Evolutionary conservation across 768 basidiomycete species (phyloP).

Genomic region (Lactarius evosmus): DNA sequence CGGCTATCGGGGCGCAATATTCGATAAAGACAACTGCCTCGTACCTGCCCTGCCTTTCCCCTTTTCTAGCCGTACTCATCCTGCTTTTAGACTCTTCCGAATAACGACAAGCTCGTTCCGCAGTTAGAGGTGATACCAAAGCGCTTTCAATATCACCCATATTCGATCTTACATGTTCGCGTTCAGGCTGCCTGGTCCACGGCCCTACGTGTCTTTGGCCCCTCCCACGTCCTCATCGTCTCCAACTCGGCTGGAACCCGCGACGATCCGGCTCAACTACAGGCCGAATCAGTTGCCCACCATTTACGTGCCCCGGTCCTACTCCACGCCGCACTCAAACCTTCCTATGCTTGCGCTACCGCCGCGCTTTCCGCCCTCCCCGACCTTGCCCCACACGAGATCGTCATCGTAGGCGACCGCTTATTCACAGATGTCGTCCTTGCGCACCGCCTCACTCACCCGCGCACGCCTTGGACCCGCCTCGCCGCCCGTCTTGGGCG

Average conservation of each 20-base stretch:
- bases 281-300: conserved; percentile 85
- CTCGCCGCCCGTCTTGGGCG: conserved; percentile 12
- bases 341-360: conserved; percentile 69
- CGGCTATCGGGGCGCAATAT: conserved; percentile 86
- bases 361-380: conserved; percentile 49
- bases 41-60: conserved; percentile 42
- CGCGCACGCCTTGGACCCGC: conserved; percentile 13
- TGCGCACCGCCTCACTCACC: conserved; percentile 63
- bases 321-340: conserved; percentile 72
- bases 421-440: conserved; percentile 89
- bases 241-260: conserved; percentile 91
- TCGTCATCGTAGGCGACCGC: conserved; percentile 88
- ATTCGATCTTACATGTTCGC: not conserved
- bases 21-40: conserved; percentile 98
- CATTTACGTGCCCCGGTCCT: conserved; percentile 81
- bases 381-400: conserved; percentile 58
- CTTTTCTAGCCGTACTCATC: not conserved
- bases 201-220: conserved; percentile 69
- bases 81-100: conserved; percentile 68
- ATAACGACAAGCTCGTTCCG: conserved; percentile 71
- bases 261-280: conserved; percentile 71
- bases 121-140: conserved; percentile 55
- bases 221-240: conserved; percentile 80
- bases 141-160: not conserved
- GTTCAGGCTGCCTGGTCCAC: conserved; percentile 69